phyloP scores from a whole-genome alignment of 2,329 filamentous ascomycete species.

The Aureobasidium sp. region DNA sequence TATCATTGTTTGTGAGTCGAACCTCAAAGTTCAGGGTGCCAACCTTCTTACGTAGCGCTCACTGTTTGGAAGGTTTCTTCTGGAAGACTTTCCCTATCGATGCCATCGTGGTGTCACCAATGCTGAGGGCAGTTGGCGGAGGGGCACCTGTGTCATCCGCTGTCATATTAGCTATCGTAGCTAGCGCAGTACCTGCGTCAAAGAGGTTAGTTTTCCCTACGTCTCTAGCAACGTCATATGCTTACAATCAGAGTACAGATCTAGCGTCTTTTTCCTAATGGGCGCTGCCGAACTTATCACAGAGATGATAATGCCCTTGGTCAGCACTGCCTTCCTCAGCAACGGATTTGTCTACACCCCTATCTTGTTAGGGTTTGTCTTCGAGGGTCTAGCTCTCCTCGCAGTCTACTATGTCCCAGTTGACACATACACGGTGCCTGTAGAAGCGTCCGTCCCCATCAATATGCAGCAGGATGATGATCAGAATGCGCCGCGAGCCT shows the following conservation, averaged over 20 bases:
- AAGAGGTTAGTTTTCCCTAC: background rate
- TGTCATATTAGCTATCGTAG: slow-evolving; percentile 3
- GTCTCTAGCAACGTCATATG: background rate
- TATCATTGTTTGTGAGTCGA: background rate
- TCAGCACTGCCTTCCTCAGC: background rate
- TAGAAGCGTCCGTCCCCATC: background rate
- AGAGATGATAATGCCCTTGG: slow-evolving; percentile 3
- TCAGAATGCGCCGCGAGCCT: background rate
- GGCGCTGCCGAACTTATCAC: background rate
- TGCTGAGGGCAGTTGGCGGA: slow-evolving; percentile 2
- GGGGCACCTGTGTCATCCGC: background rate
- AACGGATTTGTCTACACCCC: background rate
- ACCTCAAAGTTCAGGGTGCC: background rate
- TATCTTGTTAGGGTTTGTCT: slow-evolving; percentile 4
- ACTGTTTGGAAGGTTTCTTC: background rate
- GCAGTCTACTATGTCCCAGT: background rate
- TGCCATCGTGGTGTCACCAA: background rate
- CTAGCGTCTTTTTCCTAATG: slow-evolving; percentile 4
- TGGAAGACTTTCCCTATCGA: background rate
- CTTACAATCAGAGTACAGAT: background rate
- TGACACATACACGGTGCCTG: background rate
- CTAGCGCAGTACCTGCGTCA: background rate
- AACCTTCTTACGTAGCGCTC: background rate
- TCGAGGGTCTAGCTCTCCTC: slow-evolving; percentile 3
- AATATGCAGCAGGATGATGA: background rate